phyloP scores from a whole-genome alignment of 371 early-diverging fungal species.

The Apophysomyces trapeziformis region DNA sequence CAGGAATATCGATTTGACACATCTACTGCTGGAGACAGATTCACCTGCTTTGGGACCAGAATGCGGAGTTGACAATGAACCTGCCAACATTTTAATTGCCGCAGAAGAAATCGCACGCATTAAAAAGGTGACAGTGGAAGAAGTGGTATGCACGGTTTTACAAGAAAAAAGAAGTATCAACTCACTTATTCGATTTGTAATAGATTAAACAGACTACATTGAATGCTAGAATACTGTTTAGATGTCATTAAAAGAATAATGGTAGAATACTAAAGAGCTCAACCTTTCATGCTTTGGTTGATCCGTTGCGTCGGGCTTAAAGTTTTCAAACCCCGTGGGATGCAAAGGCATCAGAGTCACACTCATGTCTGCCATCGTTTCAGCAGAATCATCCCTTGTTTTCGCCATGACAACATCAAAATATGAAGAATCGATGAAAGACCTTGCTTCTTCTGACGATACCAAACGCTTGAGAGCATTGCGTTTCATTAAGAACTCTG shows the following conservation, averaged over 20 bases:
- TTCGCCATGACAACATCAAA: conserved; percentile 60
- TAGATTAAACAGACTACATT: conserved; percentile 46
- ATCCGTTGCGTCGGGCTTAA: too few relatives aligned
- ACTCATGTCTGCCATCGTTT: background rate
- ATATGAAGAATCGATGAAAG: conserved; percentile 62
- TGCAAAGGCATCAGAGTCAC: background rate
- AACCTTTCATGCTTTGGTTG: too few relatives aligned
- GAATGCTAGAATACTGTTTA: conserved; percentile 51
- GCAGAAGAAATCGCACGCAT: conserved; percentile 60
- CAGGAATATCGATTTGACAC: conserved; percentile 51
- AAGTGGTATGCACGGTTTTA: conserved; percentile 40
- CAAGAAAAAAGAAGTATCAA: too few relatives aligned
- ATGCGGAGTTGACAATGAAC: conserved; percentile 62
- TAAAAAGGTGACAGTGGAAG: conserved; percentile 55
- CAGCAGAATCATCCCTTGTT: background rate
- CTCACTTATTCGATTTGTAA: background rate
- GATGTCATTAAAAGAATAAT: background rate
- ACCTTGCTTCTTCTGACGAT: conserved; percentile 49
- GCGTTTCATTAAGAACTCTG: conserved; percentile 82
- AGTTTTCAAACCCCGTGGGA: too few relatives aligned
- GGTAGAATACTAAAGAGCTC: too few relatives aligned
- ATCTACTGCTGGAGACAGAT: conserved; percentile 72
- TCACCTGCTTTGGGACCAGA: conserved; percentile 70
- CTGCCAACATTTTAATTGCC: conserved; percentile 53
- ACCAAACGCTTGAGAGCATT: conserved; percentile 62